Evolutionary conservation across 768 basidiomycete species (phyloP), one percentile per base, ranked within the genome.

Genomic region (Tylopilus vinaceipallidus): DNA sequence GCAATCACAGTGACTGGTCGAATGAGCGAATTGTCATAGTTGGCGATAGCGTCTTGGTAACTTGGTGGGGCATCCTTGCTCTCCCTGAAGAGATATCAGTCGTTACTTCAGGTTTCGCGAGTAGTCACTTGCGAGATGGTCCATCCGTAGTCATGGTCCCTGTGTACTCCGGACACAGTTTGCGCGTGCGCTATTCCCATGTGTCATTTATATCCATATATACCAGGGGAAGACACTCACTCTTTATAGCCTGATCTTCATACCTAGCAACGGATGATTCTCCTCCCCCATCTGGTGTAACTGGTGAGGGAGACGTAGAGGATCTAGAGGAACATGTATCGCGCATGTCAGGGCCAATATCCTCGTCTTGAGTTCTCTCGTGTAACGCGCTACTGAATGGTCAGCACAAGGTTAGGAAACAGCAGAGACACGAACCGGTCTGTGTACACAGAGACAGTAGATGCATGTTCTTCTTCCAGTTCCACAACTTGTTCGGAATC

Each of bases 51-150:
- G 7, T 52, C 58, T 17, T 60, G n/a, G 11, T 56, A 56, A 17
- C 49, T 59, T 17, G 58, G 57, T 13, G 57, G 58, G 36, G 53
- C 49, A 14, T 46, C 53, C 5, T 48, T 22, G 7, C 13, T 30
- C 13, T 42, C 47, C 4, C 56, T 29, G 13, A n/a, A n/a, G n/a
- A n/a, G 13, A 3, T 3, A 5, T 8, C 16, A 40, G 3, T 51
- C 10, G 20, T 45, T 14, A n/a, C 2, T 17, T 39, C 36, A 42
- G 17, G 19, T 37, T 36, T 6, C 23, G 4, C 7, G 7, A 29
- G 23, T 5, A 6, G 12, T 23, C 8, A 38, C 58, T 49, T 30
- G 60, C 58, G n/a, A n/a, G n/a, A n/a, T n/a, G n/a, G n/a, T n/a
- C 52, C 57, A 48, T 2, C 42, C 24, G 12, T 33, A 13, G 13